Evolutionary conservation across 495 filamentous ascomycete species (phyloP).

Genomic region (Penicillium cinerascens): DNA sequence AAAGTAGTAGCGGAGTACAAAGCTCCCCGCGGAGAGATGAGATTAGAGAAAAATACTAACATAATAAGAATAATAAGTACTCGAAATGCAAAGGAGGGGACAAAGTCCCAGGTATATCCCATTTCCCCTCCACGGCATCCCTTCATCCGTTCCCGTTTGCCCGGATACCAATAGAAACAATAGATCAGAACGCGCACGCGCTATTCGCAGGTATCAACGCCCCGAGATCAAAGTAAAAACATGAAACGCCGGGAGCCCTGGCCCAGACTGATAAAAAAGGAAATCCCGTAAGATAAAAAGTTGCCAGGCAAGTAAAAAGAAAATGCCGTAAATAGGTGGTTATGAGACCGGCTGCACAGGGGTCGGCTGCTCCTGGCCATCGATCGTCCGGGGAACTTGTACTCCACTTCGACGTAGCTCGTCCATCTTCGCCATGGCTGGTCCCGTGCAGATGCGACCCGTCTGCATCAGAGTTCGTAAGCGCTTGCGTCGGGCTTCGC

Average conservation of each 20-base stretch:
- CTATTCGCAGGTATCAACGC: slow-evolving; percentile 21
- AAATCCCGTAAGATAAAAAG: not conserved
- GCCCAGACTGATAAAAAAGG: slow-evolving; percentile 1
- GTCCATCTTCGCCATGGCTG: slow-evolving; percentile 40
- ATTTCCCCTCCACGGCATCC: slow-evolving; percentile 10
- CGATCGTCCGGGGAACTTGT: slow-evolving; percentile 32
- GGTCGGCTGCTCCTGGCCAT: slow-evolving; percentile 27
- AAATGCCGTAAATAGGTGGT: not conserved
- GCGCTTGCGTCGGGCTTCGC: slow-evolving; percentile 59
- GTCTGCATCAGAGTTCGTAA: slow-evolving; percentile 47
- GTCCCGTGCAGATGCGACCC: slow-evolving; percentile 48
- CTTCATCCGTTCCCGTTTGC: slow-evolving; percentile 27
- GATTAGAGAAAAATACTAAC: not conserved
- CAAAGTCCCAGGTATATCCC: not conserved
- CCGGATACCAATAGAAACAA: slow-evolving; percentile 14
- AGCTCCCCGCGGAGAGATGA: slow-evolving; percentile 5
- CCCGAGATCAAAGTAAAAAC: not conserved
- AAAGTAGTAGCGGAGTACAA: not conserved
- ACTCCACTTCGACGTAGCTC: slow-evolving; percentile 37
- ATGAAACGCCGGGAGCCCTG: not conserved
- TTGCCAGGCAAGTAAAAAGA: not conserved
- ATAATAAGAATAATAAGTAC: slow-evolving; percentile 11
- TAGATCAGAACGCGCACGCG: slow-evolving; percentile 8
- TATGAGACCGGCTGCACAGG: slow-evolving; percentile 39
- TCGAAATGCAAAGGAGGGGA: not conserved